Percentiles rank a stretch among this genome's conserved stretches.
Evolutionary conservation across 202 grass and related monocot species (phyloP).

Genomic region (Saccharum hybrid): DNA sequence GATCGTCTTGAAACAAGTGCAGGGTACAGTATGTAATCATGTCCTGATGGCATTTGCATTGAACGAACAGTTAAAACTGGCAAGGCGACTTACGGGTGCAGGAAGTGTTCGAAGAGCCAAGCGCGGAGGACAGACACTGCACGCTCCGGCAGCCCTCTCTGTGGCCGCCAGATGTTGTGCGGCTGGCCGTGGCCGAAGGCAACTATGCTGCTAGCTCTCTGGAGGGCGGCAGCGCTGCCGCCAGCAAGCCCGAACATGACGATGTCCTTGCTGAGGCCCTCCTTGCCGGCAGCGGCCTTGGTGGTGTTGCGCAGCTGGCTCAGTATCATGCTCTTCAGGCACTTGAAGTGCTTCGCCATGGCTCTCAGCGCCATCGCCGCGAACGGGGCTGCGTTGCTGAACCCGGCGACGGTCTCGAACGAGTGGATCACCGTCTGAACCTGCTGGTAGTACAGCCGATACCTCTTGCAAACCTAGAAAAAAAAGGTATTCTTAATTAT

Average conservation of each 20-base stretch:
- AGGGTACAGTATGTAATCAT: not conserved
- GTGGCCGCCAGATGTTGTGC: constrained; percentile 84
- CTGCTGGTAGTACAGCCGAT: constrained; percentile 86
- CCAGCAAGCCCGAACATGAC: constrained; percentile 62
- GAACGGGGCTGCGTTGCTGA: constrained; percentile 79
- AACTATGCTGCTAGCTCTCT: constrained; percentile 40
- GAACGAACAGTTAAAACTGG: not conserved
- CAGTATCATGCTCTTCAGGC: constrained; percentile 75
- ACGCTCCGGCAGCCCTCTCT: constrained; percentile 80
- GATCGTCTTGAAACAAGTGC: not conserved
- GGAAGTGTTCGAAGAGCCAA: constrained; percentile 92
- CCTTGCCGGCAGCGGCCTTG: constrained; percentile 56
- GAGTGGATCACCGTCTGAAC: constrained; percentile 80
- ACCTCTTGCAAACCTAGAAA: constrained; percentile 75
- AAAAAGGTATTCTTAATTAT: not conserved
- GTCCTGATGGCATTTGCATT: not conserved
- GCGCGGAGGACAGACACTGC: constrained; percentile 79
- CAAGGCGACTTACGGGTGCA: constrained; percentile 73
- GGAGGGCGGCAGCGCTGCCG: constrained; percentile 37
- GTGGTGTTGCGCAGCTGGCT: constrained; percentile 68
- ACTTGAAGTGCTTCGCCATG: constrained; percentile 89
- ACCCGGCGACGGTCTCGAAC: constrained; percentile 76
- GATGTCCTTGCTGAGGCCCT: constrained; percentile 55
- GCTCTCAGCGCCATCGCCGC: constrained; percentile 64
- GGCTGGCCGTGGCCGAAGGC: constrained; percentile 55